phyloP scores from a whole-genome alignment of 768 basidiomycete species.

The Macrolepiota dolichaula region DNA sequence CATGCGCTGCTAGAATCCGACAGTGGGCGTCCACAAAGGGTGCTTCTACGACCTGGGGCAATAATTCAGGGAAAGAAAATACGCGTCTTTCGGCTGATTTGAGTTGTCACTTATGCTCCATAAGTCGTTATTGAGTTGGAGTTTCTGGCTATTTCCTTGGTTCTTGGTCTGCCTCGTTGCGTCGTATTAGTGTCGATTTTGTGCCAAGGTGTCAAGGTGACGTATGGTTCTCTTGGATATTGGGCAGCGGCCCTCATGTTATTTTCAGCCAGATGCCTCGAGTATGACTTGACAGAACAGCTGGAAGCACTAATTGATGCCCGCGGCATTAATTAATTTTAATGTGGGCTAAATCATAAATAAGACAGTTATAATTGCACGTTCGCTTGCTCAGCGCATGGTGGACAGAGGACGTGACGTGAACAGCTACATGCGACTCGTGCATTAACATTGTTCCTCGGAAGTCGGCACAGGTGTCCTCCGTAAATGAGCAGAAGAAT shows the following conservation, averaged over 20 bases:
- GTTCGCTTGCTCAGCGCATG: background rate
- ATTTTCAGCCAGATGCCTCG: background rate
- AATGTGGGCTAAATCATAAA: background rate
- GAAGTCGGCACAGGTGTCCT: too few relatives aligned
- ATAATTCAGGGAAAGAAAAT: slow-evolving; percentile 2
- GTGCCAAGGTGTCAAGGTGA: background rate
- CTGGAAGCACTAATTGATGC: background rate
- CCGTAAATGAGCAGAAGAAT: too few relatives aligned
- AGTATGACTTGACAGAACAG: background rate
- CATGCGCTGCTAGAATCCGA: background rate
- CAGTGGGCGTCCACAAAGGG: background rate
- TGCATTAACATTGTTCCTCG: too few relatives aligned
- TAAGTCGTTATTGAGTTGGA: background rate
- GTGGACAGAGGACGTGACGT: background rate
- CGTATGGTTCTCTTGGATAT: background rate
- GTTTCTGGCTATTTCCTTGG: background rate
- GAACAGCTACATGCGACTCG: background rate
- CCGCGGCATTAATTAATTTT: background rate
- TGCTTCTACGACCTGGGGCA: background rate
- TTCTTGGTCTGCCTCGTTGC: background rate
- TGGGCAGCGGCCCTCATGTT: background rate
- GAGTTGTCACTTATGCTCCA: background rate
- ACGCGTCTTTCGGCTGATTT: background rate
- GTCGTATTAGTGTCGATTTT: background rate
- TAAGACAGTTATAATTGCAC: background rate